Base-by-base conservation (phyloP, 805 yeast genomes). In the Saccharomycopsis capsularis region DNA sequence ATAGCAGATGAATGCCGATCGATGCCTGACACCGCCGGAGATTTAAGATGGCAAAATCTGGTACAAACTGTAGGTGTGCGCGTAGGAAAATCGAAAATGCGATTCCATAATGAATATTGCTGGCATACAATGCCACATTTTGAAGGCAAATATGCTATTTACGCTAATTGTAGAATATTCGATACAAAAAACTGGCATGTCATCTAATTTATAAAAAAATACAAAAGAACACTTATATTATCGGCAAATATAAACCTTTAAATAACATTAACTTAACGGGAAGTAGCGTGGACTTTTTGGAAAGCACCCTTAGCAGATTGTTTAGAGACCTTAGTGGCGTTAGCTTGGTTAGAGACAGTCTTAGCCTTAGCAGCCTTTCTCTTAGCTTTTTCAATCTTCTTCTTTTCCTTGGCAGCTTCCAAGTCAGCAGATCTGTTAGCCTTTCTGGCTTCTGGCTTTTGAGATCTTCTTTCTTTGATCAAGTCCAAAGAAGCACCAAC, bases 401-500 rank as follows among this genome's bases (percentile, higher is more conserved):
- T 82, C 75, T 84, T 79, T 71, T 82, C 91, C 76, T 85, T 85
- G 70, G 82, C 88, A 70, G 81, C 80, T 61, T 77, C 77, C 67
- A 81, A 76, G 74, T 93, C 88, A 71, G 80, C 85, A 59, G 87
- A 93, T 81, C 97, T 95, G 71, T 88, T 83, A 65, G 96, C 96
- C 82, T 89, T 86, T 82, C 96, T 93, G 69, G 83, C 90, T 74
- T 90, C 95, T 72, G 99, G 96, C 78, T 89, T 88, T 71, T 79
- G 76, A 66, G 85, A 68, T 79, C 97, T 89, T 84, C 95, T 88
- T 81, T 91, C 96, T 78, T 87, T 91, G 79, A 93, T 93, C 71
- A 89, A 83, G 63, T 93, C 99, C 66, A 93, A 79, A 68, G 99
- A 87, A 71, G 98, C 99, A 82, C 99, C 99, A 63, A 91, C 98